Conservation (phyloP, 192 early-diverging fungal genomes). For the Coemansia sp. region DNA sequence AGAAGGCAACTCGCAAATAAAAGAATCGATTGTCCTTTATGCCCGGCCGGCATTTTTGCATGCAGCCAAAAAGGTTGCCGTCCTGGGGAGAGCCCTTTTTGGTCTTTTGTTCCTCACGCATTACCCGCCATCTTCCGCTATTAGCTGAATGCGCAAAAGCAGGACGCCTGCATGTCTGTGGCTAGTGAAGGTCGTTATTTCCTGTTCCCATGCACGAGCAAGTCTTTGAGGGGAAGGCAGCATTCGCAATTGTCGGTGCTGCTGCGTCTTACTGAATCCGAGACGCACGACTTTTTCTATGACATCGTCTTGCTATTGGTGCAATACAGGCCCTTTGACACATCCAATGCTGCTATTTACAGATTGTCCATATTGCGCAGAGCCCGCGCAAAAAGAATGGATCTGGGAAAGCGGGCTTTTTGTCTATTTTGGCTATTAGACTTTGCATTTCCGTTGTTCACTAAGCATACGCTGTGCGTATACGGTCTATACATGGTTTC, state of each 20-base stretch:
- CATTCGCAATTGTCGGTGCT: not conserved
- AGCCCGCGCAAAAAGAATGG: not conserved
- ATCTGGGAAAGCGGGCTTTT: not conserved
- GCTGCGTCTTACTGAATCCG: not conserved
- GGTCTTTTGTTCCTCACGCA: not conserved
- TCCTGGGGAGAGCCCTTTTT: not conserved
- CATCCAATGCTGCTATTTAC: not conserved
- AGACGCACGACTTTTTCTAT: conserved; percentile 1
- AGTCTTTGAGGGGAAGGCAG: not conserved
- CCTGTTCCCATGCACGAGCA: not conserved
- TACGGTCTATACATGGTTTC: not conserved
- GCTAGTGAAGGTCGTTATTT: not conserved
- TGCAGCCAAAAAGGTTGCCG: conserved; percentile 4
- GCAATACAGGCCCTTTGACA: not conserved
- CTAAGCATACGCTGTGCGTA: not conserved
- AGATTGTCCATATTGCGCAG: not conserved
- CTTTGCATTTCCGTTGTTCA: not conserved
- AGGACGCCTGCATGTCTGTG: not conserved
- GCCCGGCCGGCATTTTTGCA: conserved; percentile 1
- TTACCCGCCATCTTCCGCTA: conserved; percentile 1
- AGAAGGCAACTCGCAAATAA: conserved; percentile 3
- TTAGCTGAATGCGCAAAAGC: not conserved
- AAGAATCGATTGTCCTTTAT: conserved; percentile 10
- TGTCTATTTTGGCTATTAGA: not conserved
- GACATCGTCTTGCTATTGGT: not conserved